A percentile compares a stretch with the other conserved stretches of the same genome.
phyloP scores from a whole-genome alignment of 192 early-diverging fungal genomes.

The Coemansia reversa region DNA sequence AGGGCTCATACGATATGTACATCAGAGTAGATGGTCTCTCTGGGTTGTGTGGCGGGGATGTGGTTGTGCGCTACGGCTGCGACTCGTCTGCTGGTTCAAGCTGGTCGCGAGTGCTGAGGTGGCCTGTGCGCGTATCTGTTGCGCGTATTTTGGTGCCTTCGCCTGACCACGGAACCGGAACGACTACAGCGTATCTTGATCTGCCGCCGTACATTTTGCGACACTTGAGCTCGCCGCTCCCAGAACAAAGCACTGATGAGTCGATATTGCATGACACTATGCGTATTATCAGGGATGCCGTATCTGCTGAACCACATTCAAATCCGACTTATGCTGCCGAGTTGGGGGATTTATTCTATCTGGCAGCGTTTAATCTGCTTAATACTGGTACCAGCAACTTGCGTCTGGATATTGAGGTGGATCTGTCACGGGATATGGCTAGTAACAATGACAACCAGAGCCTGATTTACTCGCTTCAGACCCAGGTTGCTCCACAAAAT shows the following conservation, averaged over 20 bases:
- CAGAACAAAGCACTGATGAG: background rate
- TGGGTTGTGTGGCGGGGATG: conserved; percentile 23
- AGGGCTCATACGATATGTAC: conserved; percentile 8
- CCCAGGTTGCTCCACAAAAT: conserved; percentile 15
- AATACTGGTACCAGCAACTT: conserved; percentile 28
- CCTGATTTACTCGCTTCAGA: conserved; percentile 1
- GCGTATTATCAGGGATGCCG: conserved; percentile 11
- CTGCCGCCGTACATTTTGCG: conserved; percentile 38
- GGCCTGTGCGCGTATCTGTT: conserved; percentile 38
- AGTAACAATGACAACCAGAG: background rate
- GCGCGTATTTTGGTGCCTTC: conserved; percentile 24
- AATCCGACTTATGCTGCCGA: background rate
- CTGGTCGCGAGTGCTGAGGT: conserved; percentile 39
- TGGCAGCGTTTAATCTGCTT: conserved; percentile 29
- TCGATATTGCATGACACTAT: conserved; percentile 8
- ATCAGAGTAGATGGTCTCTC: conserved; percentile 29
- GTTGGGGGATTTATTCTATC: conserved; percentile 24
- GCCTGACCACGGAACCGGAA: background rate
- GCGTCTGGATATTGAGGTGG: conserved; percentile 25
- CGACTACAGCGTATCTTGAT: conserved; percentile 15
- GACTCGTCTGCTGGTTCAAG: background rate
- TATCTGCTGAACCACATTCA: background rate
- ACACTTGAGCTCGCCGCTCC: background rate
- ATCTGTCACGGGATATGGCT: conserved; percentile 18
- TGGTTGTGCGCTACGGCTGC: conserved; percentile 37